Base-by-base conservation (phyloP, 164 flowering plant species). In the Paratinospora sagittata region DNA sequence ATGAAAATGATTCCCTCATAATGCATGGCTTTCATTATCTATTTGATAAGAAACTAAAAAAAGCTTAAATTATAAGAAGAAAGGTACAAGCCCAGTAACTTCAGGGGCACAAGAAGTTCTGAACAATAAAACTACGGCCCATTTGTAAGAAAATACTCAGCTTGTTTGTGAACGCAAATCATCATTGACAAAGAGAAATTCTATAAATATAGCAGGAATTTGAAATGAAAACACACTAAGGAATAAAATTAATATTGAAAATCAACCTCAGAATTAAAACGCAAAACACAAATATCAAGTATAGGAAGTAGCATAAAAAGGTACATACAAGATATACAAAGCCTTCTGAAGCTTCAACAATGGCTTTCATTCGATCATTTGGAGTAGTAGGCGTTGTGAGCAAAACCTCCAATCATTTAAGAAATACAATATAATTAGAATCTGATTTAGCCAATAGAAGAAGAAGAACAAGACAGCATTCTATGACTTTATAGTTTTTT, bases 311-410 rank as follows among this genome's bases (percentile, higher is more conserved):
- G n/a, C n/a, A 12, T 19, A 36, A 30, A 63, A 66, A 74, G 62
- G 60, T 76, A 76, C 93, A 85, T 84, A 91, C 98, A 60, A 94
- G 95, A 75, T 94, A 92, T 1, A 94, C 82, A 81, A 90, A 94
- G 79, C 98, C 97, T 74, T 89, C 90, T n/a, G n/a, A n/a, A n/a
- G n/a, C n/a, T n/a, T 94, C n/a, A n/a, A n/a, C n/a, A n/a, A n/a
- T n/a, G n/a, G n/a, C n/a, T n/a, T n/a, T n/a, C n/a, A n/a, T n/a
- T 71, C 93, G 75, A 30, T 84, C 85, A 36, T 67, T 81, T 58
- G 98, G 95, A 52, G 97, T 92, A 39, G 97, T 94, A 16, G 98
- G 98, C 57, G 97, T 90, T 49, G 97, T 94, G 17, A 94, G 86
- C 75, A 92, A 84, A 26, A 92, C 97, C 97, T 93, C 27, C 67